Base-by-base conservation (phyloP, 1,284 basidiomycete genomes). In the Mixia osmundae region DNA sequence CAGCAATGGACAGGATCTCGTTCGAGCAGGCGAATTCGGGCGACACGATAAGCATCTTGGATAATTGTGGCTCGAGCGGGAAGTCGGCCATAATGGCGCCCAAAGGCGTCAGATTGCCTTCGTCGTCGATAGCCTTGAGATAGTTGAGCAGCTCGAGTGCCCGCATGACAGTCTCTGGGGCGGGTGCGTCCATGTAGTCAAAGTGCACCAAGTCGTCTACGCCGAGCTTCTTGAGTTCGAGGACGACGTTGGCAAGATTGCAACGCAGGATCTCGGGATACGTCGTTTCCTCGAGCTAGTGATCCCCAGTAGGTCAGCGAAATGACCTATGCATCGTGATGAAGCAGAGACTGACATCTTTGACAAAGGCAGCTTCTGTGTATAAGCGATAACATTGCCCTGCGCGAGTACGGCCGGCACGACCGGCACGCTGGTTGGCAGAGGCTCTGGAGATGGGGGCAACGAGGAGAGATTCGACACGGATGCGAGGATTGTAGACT, bases 11-110 rank as follows among this genome's bases (percentile, higher is more conserved):
- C 39, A 99, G 59, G 36, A 95, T 77, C 55, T 97, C 91, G 52
- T 94, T 87, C 45, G 78, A 85, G 60, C 89, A 97, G 40, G 72
- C 72, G 63, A 95, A 94, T 54, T 94, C 82, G 10, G 85, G 78
- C 51, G 79, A 87, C 44, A 73, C 70, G 43, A 95, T 83, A 39
- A 97, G 68, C 71, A 91, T 77, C 59, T 95, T 89, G 30, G 89
- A 72, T 46, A 94, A 67, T 69, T 95, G 89, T 22, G 91, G 89
- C 54, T 97, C 91, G 20, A 99, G 66, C 11, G 89, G 89, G 61
- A 97, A 94, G 47, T 95, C 87, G 9, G 89, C 89, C 89, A 97
- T 95, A 43, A 87, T 77, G 31, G 87, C 63, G 10, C 91, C 89
- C 2, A 95, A 60, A 0, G 73, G 59, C 1, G 89, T 97, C 38